Evolutionary conservation across 768 basidiomycete species (phyloP).

Genomic region (Hericium alpestre): DNA sequence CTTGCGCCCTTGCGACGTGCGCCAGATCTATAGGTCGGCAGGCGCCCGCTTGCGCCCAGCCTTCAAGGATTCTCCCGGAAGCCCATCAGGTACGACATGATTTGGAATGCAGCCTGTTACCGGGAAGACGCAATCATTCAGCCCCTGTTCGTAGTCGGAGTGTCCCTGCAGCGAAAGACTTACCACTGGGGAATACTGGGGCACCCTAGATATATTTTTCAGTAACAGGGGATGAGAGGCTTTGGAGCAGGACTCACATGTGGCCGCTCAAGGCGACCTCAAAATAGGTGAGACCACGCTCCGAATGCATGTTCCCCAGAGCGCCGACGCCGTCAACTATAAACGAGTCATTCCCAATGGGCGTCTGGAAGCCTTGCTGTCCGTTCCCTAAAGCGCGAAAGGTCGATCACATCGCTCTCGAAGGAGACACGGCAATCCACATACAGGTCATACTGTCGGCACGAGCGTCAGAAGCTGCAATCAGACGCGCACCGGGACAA

Average conservation of each 20-base stretch:
- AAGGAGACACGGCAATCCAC: neutral
- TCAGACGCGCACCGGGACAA: no score
- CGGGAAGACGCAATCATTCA: neutral
- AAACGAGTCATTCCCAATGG: constrained; percentile 56
- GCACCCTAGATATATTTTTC: constrained; percentile 33
- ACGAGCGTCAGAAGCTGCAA: no score
- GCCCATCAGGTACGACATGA: constrained; percentile 60
- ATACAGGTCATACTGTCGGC: constrained; percentile 7
- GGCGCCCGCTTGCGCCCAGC: neutral
- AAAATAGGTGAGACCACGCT: constrained; percentile 56
- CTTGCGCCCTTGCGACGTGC: no score
- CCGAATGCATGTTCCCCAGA: constrained; percentile 51
- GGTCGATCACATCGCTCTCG: no score
- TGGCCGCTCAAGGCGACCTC: constrained; percentile 65
- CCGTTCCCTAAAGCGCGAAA: constrained; percentile 40
- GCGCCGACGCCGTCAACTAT: constrained; percentile 63
- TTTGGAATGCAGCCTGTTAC: constrained; percentile 53
- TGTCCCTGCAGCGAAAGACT: constrained; percentile 14
- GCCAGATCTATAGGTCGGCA: neutral
- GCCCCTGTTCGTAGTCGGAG: neutral
- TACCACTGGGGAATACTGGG: constrained; percentile 54
- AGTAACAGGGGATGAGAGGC: neutral
- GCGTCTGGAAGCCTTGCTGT: constrained; percentile 63
- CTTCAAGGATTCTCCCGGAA: constrained; percentile 37
- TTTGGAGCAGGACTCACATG: constrained; percentile 36